Evolutionary conservation across 1,284 basidiomycete genomes (phyloP), one percentile per base, ranked within the genome.

Genomic region (Fomitiporia mediterranea): DNA sequence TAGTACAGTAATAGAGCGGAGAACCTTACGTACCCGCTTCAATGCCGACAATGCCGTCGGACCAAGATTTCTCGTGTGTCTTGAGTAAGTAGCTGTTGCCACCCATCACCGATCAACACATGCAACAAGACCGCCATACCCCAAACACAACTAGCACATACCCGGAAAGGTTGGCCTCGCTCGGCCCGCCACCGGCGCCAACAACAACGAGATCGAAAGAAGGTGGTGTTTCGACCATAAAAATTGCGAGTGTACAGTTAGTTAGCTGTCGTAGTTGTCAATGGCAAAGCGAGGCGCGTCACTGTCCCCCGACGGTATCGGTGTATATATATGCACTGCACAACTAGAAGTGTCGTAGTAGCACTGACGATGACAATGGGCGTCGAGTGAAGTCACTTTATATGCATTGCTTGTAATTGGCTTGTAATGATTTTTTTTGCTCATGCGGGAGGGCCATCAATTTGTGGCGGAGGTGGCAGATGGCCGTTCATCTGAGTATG

Each of bases 141-240:
- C 40, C 4, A 4, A 13, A 39, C 15, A 27, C 53, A 53, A 40
- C 52, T 56, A 25, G 30, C 50, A 75, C 79, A 60, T 65, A 89
- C 87, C 79, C 83, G 51, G 85, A 88, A 62, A 91, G 66, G 70
- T 91, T 84, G 37, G 81, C 81, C 68, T 91, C 88, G 66, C 80
- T 80, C 19, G 84, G 84, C 47, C 89, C 88, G 48, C 89, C 88
- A 59, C 88, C 88, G 58, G 82, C 80, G 61, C 89, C 88, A 23
- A 91, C 79, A 61, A 86, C 85, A 56, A 89, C 70, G 61, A 91
- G 63, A 67, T 89, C 83, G 67, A 89, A 89, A 55, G 75, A 68
- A 58, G 76, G 71, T 68, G 69, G 72, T 19, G 37, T n/a, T n/a
- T n/a, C n/a, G n/a, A n/a, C n/a, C n/a, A n/a, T n/a, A n/a, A n/a